These are phyloP conservation scores for Cucumis cinereus DNA, from an alignment of 306 rosid species.

Conservation along the genomic window DNA sequence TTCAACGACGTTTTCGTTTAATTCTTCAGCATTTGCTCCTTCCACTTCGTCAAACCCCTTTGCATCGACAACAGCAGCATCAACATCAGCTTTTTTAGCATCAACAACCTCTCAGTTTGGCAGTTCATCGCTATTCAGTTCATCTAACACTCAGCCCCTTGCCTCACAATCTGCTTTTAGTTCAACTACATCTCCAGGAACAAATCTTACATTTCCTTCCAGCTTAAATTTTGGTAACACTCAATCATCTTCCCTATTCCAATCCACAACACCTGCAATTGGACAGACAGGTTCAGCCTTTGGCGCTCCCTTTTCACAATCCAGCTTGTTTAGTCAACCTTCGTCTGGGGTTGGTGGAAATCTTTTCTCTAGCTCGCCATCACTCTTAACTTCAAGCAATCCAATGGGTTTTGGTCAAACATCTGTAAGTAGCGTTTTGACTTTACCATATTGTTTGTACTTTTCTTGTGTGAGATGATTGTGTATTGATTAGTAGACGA, in stretches of 20 bases:
- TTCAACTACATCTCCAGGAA: constrained; percentile 30
- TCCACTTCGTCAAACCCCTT: constrained; percentile 40
- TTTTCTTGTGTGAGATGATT: background rate
- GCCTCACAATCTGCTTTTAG: constrained; percentile 29
- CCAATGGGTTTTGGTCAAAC: constrained; percentile 41
- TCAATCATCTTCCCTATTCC: constrained; percentile 44
- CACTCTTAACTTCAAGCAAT: constrained; percentile 36
- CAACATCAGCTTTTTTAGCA: constrained; percentile 22
- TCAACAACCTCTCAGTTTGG: constrained; percentile 45
- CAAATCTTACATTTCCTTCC: constrained; percentile 41
- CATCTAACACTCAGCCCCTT: constrained; percentile 21
- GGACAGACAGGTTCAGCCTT: constrained; percentile 40
- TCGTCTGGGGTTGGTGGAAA: constrained; percentile 45
- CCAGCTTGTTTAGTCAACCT: constrained; percentile 38
- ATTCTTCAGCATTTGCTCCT: constrained; percentile 44
- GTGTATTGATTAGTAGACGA: background rate
- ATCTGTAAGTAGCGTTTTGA: constrained; percentile 29
- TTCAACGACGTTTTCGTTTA: constrained; percentile 38
- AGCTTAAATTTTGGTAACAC: constrained; percentile 35
- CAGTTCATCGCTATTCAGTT: constrained; percentile 27
- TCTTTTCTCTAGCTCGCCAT: constrained; percentile 37
- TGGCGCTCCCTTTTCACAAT: constrained; percentile 37
- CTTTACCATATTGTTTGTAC: background rate
- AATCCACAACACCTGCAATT: constrained; percentile 31
- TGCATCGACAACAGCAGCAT: constrained; percentile 19